Conservation (phyloP, 2,329 filamentous ascomycete species). For the Fusarium subglutinans region DNA sequence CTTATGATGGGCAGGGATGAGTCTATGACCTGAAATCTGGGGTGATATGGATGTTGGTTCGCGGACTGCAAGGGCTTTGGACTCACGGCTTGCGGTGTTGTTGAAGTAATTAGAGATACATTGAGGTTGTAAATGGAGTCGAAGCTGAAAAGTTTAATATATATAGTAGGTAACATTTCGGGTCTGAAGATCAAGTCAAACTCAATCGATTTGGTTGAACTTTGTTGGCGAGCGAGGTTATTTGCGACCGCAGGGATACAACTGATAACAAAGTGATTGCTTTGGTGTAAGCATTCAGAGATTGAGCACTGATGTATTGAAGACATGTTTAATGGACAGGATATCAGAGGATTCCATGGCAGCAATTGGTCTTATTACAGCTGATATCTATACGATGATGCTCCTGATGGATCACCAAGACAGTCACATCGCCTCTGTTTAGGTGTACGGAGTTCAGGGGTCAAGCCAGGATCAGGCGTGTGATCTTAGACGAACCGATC, state of each 20-base stretch:
- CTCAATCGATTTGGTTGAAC: conserved; percentile 25
- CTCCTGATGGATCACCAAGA: conserved; percentile 1
- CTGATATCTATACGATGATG: neutral
- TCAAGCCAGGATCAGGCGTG: conserved; percentile 9
- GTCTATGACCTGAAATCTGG: conserved; percentile 16
- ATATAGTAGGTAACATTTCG: neutral
- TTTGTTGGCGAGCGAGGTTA: conserved; percentile 1
- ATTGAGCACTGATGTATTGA: neutral
- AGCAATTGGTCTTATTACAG: neutral
- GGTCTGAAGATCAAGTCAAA: conserved; percentile 16
- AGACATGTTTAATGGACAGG: too few species aligned
- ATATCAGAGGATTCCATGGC: neutral
- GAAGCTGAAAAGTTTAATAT: neutral
- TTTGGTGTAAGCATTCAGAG: neutral
- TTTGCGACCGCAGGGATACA: neutral
- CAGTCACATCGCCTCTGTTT: conserved; percentile 18
- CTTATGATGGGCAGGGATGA: conserved; percentile 11
- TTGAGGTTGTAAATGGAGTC: neutral
- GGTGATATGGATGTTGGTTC: neutral
- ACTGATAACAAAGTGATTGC: neutral
- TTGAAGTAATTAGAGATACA: neutral
- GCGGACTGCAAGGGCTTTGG: neutral
- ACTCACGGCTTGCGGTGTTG: neutral
- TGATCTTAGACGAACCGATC: conserved; percentile 17
- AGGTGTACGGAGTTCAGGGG: conserved; percentile 14